Percentiles rank a stretch among this genome's conserved stretches.
Conservation (phyloP, 1,284 basidiomycete species). For the Pholiota adiposa region DNA sequence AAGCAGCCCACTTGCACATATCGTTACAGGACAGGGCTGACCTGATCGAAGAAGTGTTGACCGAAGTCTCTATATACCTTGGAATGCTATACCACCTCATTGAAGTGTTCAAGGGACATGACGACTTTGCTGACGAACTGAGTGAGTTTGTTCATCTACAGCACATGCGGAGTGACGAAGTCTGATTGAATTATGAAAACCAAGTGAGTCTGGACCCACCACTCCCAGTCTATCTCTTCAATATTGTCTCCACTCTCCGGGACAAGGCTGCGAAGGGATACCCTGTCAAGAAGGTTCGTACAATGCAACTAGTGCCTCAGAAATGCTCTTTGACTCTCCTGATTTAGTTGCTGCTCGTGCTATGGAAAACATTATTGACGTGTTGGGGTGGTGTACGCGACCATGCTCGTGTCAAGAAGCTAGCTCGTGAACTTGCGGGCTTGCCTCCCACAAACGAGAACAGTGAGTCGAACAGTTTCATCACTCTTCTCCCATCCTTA, state of each 20-base stretch:
- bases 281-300: slow-evolving; percentile 88
- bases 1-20: slow-evolving; percentile 71
- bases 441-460: slow-evolving; percentile 68
- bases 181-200: not conserved
- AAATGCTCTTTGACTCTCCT: slow-evolving; percentile 5
- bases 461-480: slow-evolving; percentile 42
- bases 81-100: slow-evolving; percentile 94
- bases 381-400: slow-evolving; percentile 94
- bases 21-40: slow-evolving; percentile 73
- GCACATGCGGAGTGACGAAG: not conserved
- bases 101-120: slow-evolving; percentile 89
- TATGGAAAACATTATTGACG: slow-evolving; percentile 95
- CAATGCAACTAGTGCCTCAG: not conserved
- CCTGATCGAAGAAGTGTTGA: slow-evolving; percentile 85
- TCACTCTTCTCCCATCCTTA: not conserved
- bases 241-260: slow-evolving; percentile 85
- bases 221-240: slow-evolving; percentile 91
- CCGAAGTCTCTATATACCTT: slow-evolving; percentile 89
- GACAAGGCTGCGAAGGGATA: slow-evolving; percentile 96
- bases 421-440: slow-evolving; percentile 84
- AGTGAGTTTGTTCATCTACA: slow-evolving; percentile 68
- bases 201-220: slow-evolving; percentile 95
- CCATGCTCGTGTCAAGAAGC: slow-evolving; percentile 80
- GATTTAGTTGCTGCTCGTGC: slow-evolving; percentile 84
- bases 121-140: slow-evolving; percentile 92